Percentiles rank a stretch among this genome's conserved stretches.
Evolutionary conservation across 176 grass and related monocot genomes (phyloP).

Genomic region (Oryza meyeriana): DNA sequence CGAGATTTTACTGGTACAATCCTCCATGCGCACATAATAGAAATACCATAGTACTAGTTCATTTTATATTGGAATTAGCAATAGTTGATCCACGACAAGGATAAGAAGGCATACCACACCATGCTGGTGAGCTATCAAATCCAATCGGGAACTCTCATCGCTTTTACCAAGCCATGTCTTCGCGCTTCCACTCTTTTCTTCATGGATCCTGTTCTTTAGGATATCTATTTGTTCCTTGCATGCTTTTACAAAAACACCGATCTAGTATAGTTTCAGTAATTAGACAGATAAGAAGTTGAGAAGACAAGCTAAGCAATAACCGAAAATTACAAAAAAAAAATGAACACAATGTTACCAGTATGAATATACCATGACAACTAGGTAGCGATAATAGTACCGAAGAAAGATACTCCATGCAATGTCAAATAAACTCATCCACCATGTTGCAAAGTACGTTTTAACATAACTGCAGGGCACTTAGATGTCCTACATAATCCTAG

Average conservation of each 20-base stretch:
- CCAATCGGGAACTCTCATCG: conserved; percentile 64
- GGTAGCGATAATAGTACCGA: not conserved
- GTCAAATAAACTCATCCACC: not conserved
- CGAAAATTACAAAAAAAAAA: not conserved
- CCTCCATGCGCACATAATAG: not conserved
- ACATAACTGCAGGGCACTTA: not conserved
- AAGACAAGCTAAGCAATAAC: not conserved
- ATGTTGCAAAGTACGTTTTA: not conserved
- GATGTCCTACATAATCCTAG: not conserved
- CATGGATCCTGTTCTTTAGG: conserved; percentile 80
- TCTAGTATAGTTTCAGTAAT: conserved; percentile 46
- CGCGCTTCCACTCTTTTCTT: conserved; percentile 50
- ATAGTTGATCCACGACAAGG: conserved; percentile 13
- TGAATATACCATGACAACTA: conserved; percentile 10
- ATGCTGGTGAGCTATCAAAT: conserved; percentile 93
- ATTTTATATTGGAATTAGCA: not conserved
- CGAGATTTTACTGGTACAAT: not conserved
- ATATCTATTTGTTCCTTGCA: conserved; percentile 99
- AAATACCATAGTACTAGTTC: not conserved
- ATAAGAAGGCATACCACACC: conserved; percentile 79
- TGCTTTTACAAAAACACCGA: conserved; percentile 83
- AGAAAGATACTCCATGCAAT: not conserved
- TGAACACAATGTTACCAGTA: not conserved
- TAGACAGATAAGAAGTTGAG: conserved; percentile 14
- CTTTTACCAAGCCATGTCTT: conserved; percentile 69